Conservation (phyloP, 768 basidiomycete species). For the Psilocybe cyanescens region DNA sequence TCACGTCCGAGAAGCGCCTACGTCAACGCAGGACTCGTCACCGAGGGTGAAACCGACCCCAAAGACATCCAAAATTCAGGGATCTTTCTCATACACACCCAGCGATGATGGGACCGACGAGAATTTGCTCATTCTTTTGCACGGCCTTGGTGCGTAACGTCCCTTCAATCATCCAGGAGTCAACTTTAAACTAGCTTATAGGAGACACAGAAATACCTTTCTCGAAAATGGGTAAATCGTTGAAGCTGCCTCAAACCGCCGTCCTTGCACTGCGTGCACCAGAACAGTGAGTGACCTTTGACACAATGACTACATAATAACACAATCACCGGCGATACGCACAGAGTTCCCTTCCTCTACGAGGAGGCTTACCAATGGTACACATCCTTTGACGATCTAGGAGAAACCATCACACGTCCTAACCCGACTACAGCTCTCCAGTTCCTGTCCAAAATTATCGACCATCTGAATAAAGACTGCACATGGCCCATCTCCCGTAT, state of each 20-base stretch:
- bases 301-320: neutral
- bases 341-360: conserved; percentile 79
- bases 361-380: conserved; percentile 89
- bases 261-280: conserved; percentile 81
- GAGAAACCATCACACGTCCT: conserved; percentile 69
- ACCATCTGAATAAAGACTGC: conserved; percentile 62
- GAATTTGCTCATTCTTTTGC: conserved; percentile 82
- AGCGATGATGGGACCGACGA: conserved; percentile 87
- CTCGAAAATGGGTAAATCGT: conserved; percentile 64
- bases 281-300: conserved; percentile 55
- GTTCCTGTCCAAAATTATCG: conserved; percentile 53
- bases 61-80: conserved; percentile 44
- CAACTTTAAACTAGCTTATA: conserved; percentile 28
- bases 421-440: conserved; percentile 74
- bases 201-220: conserved; percentile 87
- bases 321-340: conserved; percentile 1
- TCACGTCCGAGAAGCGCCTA: conserved; percentile 34
- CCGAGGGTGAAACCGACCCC: conserved; percentile 55
- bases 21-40: conserved; percentile 19
- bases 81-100: conserved; percentile 67
- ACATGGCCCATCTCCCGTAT: conserved; percentile 71
- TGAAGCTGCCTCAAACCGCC: conserved; percentile 92
- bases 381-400: conserved; percentile 77
- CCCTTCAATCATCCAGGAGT: neutral
- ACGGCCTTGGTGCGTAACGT: conserved; percentile 72